Evolutionary conservation across 225 moss, liverwort and hornwort genomes (phyloP).

Genomic region (Lunularia cruciata): DNA sequence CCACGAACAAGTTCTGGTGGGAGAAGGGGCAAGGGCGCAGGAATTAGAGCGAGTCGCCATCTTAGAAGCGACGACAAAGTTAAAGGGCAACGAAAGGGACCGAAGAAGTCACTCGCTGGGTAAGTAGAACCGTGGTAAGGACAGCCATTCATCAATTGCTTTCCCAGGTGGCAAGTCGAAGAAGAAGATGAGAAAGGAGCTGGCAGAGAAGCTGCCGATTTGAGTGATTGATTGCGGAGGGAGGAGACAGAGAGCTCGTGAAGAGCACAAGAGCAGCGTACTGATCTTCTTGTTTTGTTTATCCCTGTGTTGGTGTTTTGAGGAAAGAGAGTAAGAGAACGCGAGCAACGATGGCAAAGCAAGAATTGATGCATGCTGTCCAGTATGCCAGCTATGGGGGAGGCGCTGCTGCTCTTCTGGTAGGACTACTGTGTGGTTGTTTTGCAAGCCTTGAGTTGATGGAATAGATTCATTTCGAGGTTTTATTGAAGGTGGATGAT

Average conservation of each 20-base stretch:
- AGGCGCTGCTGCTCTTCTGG: conserved; percentile 12
- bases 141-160: too few species aligned
- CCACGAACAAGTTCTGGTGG: too few species aligned
- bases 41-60: too few species aligned
- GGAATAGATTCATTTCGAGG: background rate
- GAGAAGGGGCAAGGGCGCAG: too few species aligned
- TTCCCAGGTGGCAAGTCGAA: too few species aligned
- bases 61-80: too few species aligned
- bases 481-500: background rate
- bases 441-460: background rate
- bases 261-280: background rate
- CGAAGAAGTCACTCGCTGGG: too few species aligned
- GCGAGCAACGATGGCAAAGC: conserved; percentile 7
- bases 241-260: background rate
- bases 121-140: too few species aligned
- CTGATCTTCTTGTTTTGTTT: background rate
- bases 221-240: background rate
- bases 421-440: background rate
- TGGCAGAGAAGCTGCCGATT: too few species aligned
- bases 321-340: too few species aligned
- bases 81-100: too few species aligned
- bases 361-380: conserved; percentile 29
- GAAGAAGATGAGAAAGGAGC: too few species aligned
- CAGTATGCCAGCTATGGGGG: conserved; percentile 37
- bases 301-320: background rate